Evolutionary conservation across 2,329 filamentous ascomycete genomes (phyloP), one percentile per base, ranked within the genome.

Genomic region (Aspergillus sp.): DNA sequence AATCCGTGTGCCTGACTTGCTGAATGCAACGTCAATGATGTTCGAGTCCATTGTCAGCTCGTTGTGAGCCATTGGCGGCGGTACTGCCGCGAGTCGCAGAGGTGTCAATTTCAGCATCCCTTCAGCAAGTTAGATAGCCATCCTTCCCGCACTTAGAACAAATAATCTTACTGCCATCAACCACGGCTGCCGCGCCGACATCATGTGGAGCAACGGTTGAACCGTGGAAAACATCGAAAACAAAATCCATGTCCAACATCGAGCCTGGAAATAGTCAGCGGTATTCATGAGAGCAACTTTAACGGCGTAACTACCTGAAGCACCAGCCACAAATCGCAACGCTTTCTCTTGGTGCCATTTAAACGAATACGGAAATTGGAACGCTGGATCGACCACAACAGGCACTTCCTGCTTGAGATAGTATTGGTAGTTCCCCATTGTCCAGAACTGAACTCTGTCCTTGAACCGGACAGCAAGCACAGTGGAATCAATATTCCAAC

Each of bases 371-470:
- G 52, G 49, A 24, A 39, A 28, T 24, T 44, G 35, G 7, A 40
- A 42, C 8, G 43, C 33, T 10, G 43, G 45, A 30, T 51, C 49
- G 16, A 47, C 39, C 5, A 56, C 47, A 5, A 71, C 63, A 5
- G 65, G 61, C 5, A 95, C 69, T 53, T 95, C 86, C 55, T 94
- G 86, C 63, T 98, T 98, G 11, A 98, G 69, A 57, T 96, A 96
- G 75, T 91, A 98, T 55, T 96, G 85, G 47, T 98, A 98, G 57
- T 98, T 98, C 13, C 86, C 83, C 72, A 82, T 94, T 1, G 86
- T 94, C 91, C 91, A 98, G 1, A 98, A 66, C 53, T 98, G 91
- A n/a, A 91, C 65, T 35, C 76, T 72, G 42, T 86, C 75, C 19
- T 68, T 66, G 45, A 88, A 75, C 1, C 75, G 69, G n/a, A 95